A percentile compares a stretch with the other conserved stretches of the same genome.
Evolutionary conservation across 331 rosid genomes (phyloP).

Genomic region (Acacia concinna): DNA sequence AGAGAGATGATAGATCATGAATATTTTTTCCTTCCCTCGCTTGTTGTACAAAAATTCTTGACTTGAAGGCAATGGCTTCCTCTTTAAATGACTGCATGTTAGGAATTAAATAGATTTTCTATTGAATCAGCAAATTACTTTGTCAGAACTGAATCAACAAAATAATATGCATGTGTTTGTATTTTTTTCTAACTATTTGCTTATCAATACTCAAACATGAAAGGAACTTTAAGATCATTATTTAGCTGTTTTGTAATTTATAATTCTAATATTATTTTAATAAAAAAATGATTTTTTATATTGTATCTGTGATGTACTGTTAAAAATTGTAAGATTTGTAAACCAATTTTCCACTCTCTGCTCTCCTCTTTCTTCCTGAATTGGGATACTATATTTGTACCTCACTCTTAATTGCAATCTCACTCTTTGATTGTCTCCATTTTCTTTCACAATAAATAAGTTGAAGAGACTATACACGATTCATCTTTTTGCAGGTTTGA

Average conservation of each 20-base stretch:
- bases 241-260: conserved; percentile 1
- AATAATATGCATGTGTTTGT: conserved; percentile 10
- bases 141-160: conserved; percentile 6
- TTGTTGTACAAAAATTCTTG: conserved; percentile 8
- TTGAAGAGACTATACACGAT: conserved; percentile 25
- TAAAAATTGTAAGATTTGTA: conserved; percentile 9
- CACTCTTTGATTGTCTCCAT: conserved; percentile 21
- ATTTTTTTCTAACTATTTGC: conserved; percentile 3
- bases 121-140: conserved; percentile 10
- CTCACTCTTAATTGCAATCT: conserved; percentile 17
- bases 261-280: neutral
- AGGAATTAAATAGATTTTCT: conserved; percentile 9
- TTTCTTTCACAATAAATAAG: conserved; percentile 5
- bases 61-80: conserved; percentile 12
- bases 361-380: conserved; percentile 16
- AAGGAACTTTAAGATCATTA: conserved; percentile 22
- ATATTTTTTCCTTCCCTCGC: conserved; percentile 4
- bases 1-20: neutral
- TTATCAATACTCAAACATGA: neutral
- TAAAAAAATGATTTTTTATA: conserved; percentile 3
- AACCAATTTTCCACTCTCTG: neutral
- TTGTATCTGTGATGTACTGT: conserved; percentile 26
- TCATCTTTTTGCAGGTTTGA: conserved; percentile 46
- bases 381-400: conserved; percentile 19
- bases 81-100: conserved; percentile 17